Base-by-base conservation (phyloP, 2,329 filamentous ascomycete species). In the Fusarium heterosporum region DNA sequence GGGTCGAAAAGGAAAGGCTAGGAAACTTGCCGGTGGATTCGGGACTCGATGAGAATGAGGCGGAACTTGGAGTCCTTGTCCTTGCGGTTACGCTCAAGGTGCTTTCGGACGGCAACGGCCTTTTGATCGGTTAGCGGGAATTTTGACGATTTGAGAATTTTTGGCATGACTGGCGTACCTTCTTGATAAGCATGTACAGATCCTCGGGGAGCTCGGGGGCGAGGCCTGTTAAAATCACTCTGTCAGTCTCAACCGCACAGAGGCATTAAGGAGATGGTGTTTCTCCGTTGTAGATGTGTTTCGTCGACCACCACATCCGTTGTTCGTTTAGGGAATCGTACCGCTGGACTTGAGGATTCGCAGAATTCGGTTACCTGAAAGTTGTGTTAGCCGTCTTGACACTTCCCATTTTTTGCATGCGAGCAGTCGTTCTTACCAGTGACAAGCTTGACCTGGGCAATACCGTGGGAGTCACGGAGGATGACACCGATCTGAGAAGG, bases 51-150 rank as follows among this genome's bases (percentile, higher is more conserved):
- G 77, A 99, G 92, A 95, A 99, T 99, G 74, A 99, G 93, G 81
- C 96, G 95, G 93, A 99, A 99, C 89, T 99, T 99, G 88, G 91
- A 93, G 89, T 99, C 96, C 89, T 93, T 97, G 89, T 99, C 96
- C 90, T 99, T 99, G 86, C 96, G 95, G 91, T 99, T 99, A 85
- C 93, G 93, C 90, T 97, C 93, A 76, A 99, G 93, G 87, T 99
- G 96, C 93, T 99, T 99, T 87, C 96, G 95, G 87, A 99, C 96
- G 81, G 94, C 91, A 77, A 97, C 94, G 77, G 94, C 94, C 93
- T 96, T 66, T 48, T 72, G 13, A n/a, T 8, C 2, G 8, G 32
- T 68, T 34, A 68, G 64, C 19, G 11, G n/a, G n/a, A 22, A 40
- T 13, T 19, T 6, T 14, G 14, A 16, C 8, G 8, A 13, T 1